These are phyloP conservation scores for Gaeumannomyces sp. DNA, from an alignment of 2,329 filamentous ascomycete genomes.

Conservation along the genomic window DNA sequence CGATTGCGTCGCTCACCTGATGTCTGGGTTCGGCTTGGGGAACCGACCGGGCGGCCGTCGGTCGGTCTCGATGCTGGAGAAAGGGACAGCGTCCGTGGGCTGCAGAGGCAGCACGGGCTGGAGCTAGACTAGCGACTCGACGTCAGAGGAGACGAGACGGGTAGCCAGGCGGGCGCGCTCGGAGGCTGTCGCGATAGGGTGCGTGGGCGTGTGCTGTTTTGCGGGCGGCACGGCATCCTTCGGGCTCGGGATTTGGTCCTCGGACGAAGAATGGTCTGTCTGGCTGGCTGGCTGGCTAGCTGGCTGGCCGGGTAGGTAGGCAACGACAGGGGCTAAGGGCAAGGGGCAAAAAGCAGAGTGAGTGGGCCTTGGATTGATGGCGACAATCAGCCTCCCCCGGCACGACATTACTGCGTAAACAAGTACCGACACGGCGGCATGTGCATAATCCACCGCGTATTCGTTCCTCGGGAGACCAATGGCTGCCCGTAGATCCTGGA, in stretches of 20 bases:
- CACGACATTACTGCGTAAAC: too few species aligned
- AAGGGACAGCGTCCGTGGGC: background rate
- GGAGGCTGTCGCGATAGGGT: background rate
- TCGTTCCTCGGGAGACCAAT: background rate
- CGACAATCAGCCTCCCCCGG: background rate
- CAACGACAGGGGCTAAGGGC: background rate
- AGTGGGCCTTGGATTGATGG: too few species aligned
- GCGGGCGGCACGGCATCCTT: background rate
- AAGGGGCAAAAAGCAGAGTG: too few species aligned
- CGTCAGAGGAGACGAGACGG: background rate
- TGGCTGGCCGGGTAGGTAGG: too few species aligned
- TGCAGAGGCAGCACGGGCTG: too few species aligned
- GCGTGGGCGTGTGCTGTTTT: background rate
- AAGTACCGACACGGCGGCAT: too few species aligned
- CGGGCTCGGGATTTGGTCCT: too few species aligned
- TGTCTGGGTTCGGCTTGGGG: background rate
- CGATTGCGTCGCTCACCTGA: background rate
- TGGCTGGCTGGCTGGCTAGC: too few species aligned
- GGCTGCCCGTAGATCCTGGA: background rate
- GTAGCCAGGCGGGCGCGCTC: background rate
- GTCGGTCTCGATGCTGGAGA: background rate
- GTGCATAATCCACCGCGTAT: background rate
- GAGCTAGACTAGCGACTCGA: background rate
- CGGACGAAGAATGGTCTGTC: too few species aligned
- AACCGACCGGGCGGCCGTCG: background rate